Evolutionary conservation across 2,329 filamentous ascomycete species (phyloP), one percentile per base, ranked within the genome.

Genomic region (Cryphonectria carpinicola): DNA sequence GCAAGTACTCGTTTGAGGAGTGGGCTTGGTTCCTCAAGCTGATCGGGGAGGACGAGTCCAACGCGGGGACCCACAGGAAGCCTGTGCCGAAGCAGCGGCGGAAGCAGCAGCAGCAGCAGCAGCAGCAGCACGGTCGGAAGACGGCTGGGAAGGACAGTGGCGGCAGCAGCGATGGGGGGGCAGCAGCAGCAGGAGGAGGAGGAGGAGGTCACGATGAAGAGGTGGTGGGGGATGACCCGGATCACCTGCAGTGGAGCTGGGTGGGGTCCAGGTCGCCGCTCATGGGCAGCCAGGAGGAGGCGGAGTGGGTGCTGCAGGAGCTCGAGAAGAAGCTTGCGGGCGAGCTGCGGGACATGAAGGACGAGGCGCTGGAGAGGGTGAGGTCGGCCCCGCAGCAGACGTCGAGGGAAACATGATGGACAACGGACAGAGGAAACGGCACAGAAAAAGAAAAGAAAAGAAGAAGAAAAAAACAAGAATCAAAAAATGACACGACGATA

Each of bases 21-120:
- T 97, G 94, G 95, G 92, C 92, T 0, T 93, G 93, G 83, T 96
- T 93, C 75, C 90, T 95, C 10, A 87, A 88, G 32, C 84, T 97
- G 43, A 92, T 97, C n/a, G 88, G 88, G 63, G 88, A 90, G 76
- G 87, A 90, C 77, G 88, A 90, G 76, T 81, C 80, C 68, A 82
- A 82, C 73, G 80, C 86, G 2, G 79, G 81, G 7, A 85, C 80
- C 25, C 88, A 90, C 75, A 78, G 83, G n/a, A 83, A 81, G 70
- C 80, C 80, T 4, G 61, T 54, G 52, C 71, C 71, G 60, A 65
- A 68, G 61, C 52, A 60, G 7, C 66, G 66, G 22, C 69, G 67
- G 32, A 64, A 67, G 68, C 19, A 69, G 56, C 52, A 61, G 7
- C 66, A 65, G n/a, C n/a, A n/a, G n/a, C n/a, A n/a, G 22, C 68